phyloP scores from a whole-genome alignment of 164 flowering plant genomes.

The Saururus chinensis region DNA sequence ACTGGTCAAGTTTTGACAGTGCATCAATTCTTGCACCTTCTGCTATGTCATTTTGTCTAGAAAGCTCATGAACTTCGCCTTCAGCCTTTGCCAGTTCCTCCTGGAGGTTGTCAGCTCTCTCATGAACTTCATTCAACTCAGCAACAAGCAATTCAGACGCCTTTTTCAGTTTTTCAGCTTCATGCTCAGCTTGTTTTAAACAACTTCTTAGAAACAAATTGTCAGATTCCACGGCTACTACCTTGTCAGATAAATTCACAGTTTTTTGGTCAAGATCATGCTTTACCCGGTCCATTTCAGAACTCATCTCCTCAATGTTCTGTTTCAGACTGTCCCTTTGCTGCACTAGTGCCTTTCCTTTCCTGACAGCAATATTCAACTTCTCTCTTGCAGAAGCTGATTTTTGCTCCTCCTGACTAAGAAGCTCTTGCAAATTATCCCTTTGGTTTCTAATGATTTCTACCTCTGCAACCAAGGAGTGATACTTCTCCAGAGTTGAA shows the following conservation, averaged over 20 bases:
- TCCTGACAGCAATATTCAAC: conserved; percentile 88
- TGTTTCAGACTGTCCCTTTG: conserved; percentile 83
- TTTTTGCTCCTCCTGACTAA: conserved; percentile 82
- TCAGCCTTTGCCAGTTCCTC: conserved; percentile 58
- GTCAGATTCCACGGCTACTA: conserved; percentile 47
- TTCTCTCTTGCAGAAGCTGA: conserved; percentile 75
- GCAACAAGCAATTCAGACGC: conserved; percentile 81
- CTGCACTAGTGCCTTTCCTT: conserved; percentile 91
- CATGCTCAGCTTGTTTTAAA: conserved; percentile 56
- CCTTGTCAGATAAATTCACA: conserved; percentile 35
- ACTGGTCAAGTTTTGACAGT: conserved; percentile 38
- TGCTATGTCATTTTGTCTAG: conserved; percentile 43
- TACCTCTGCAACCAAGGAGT: conserved; percentile 37
- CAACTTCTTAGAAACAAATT: conserved; percentile 32
- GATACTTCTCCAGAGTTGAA: conserved; percentile 28
- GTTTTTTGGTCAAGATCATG: conserved; percentile 53
- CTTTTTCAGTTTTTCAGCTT: conserved; percentile 63
- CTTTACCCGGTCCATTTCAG: conserved; percentile 44
- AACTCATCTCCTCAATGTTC: conserved; percentile 51
- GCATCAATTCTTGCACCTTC: conserved; percentile 61
- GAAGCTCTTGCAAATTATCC: conserved; percentile 48
- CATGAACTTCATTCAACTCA: conserved; percentile 94
- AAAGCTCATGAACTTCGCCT: conserved; percentile 31
- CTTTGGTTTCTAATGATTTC: conserved; percentile 32
- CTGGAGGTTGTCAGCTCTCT: conserved; percentile 76